These are phyloP conservation scores for Lepiota brunneoincarnata DNA, from an alignment of 768 basidiomycete species.

Conservation along the genomic window DNA sequence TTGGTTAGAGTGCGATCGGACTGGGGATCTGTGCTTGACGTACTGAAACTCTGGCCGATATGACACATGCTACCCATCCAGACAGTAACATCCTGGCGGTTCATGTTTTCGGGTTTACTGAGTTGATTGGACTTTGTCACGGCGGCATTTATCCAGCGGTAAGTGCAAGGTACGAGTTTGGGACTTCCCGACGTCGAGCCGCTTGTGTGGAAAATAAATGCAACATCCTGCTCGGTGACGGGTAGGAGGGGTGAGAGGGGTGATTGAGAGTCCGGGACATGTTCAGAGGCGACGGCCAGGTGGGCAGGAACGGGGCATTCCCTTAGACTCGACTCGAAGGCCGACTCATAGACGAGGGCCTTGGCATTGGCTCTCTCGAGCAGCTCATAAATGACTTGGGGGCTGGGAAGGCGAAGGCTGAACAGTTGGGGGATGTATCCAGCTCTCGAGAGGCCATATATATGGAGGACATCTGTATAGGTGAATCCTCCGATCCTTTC, in stretches of 20 bases:
- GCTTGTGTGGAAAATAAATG: slow-evolving; percentile 77
- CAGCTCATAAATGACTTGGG: slow-evolving; percentile 67
- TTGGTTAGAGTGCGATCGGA: slow-evolving; percentile 20
- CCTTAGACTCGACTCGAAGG: slow-evolving; percentile 42
- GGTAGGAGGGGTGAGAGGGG: slow-evolving; percentile 11
- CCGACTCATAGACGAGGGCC: slow-evolving; percentile 63
- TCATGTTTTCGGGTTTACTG: slow-evolving; percentile 42
- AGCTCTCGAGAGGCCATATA: slow-evolving; percentile 73
- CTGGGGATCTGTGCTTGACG: slow-evolving; percentile 25
- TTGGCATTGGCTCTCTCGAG: slow-evolving; percentile 56
- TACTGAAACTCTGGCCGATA: slow-evolving; percentile 75
- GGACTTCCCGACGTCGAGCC: slow-evolving; percentile 85
- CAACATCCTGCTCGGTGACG: slow-evolving; percentile 32
- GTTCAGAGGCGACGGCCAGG: slow-evolving; percentile 37
- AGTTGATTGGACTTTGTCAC: slow-evolving; percentile 57
- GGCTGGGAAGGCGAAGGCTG: slow-evolving; percentile 71
- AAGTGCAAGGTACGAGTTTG: slow-evolving; percentile 72
- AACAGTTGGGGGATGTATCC: slow-evolving; percentile 78
- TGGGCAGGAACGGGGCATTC: slow-evolving; percentile 50
- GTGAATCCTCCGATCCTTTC: slow-evolving; percentile 70
- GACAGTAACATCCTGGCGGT: slow-evolving; percentile 61
- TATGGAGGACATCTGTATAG: slow-evolving; percentile 67
- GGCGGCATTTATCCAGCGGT: slow-evolving; percentile 59
- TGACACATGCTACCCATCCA: slow-evolving; percentile 89
- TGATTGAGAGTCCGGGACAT: slow-evolving; percentile 32